Evolutionary conservation across 2,329 filamentous ascomycete genomes (phyloP).

Genomic region (Ramularia collo-cygni): DNA sequence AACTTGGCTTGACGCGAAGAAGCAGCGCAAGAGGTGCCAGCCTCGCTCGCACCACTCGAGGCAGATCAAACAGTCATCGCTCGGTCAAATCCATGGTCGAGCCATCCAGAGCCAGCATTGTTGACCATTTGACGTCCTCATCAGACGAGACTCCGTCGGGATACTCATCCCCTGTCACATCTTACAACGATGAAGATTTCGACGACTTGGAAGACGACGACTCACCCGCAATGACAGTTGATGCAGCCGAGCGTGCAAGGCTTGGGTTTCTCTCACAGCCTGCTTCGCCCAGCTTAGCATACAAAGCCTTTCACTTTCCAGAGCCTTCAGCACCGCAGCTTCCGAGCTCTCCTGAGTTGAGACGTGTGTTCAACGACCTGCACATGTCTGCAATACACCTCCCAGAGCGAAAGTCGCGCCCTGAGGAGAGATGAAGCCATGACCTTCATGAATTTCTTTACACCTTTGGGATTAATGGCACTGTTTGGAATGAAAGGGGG

Average conservation of each 20-base stretch:
- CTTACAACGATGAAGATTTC: conserved; percentile 18
- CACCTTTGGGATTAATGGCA: too few relatives aligned
- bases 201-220: conserved; percentile 7
- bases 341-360: conserved; percentile 12
- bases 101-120: background rate
- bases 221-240: conserved; percentile 5
- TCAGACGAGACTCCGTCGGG: conserved; percentile 17
- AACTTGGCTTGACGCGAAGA: conserved; percentile 2
- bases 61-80: conserved; percentile 6
- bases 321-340: background rate
- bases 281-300: conserved; percentile 16
- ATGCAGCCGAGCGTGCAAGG: conserved; percentile 4
- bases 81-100: conserved; percentile 17
- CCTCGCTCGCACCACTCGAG: conserved; percentile 10
- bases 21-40: background rate
- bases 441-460: too few relatives aligned
- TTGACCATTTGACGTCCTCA: conserved; percentile 12
- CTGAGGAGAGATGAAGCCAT: background rate
- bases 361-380: conserved; percentile 8
- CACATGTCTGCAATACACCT: conserved; percentile 14
- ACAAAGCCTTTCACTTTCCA: conserved; percentile 10
- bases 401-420: conserved; percentile 3
- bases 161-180: conserved; percentile 17
- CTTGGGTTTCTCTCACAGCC: conserved; percentile 17
- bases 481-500: too few relatives aligned